A percentile compares a stretch with the other conserved stretches of the same genome.
These are phyloP conservation scores for Taxawa tesnikishii DNA, from an alignment of 2,329 filamentous ascomycete species.

Conservation along the genomic window DNA sequence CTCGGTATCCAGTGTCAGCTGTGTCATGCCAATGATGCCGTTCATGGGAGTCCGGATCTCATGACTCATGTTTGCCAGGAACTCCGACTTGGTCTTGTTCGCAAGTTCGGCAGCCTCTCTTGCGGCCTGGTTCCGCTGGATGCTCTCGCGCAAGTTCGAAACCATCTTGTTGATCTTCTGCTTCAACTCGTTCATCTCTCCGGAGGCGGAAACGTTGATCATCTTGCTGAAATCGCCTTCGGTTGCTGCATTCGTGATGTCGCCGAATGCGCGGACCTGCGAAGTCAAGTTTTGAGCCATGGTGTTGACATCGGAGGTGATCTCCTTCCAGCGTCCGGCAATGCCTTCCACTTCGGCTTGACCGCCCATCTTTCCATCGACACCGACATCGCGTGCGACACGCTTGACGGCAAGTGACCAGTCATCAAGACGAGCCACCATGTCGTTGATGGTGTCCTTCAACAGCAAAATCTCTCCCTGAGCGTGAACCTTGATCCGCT, in stretches of 20 bases:
- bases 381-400: constrained; percentile 90
- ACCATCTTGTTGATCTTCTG: constrained; percentile 99
- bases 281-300: constrained; percentile 79
- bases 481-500: constrained; percentile 89
- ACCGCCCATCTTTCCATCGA: constrained; percentile 96
- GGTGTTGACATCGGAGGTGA: constrained; percentile 91
- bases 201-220: constrained; percentile 92
- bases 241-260: constrained; percentile 95
- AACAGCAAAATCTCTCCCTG: constrained; percentile 89
- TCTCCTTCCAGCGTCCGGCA: constrained; percentile 94
- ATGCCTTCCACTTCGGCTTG: constrained; percentile 91
- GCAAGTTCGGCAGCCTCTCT: constrained; percentile 92
- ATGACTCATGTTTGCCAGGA: constrained; percentile 97
- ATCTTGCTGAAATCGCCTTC: constrained; percentile 95
- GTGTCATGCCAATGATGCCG: constrained; percentile 96
- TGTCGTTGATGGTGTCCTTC: constrained; percentile 97
- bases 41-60: constrained; percentile 97
- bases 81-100: constrained; percentile 97
- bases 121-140: constrained; percentile 90
- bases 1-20: constrained; percentile 86
- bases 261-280: constrained; percentile 93
- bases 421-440: constrained; percentile 88
- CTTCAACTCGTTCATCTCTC: constrained; percentile 98
- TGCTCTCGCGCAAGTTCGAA: constrained; percentile 85
- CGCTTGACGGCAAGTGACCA: constrained; percentile 95